A percentile compares a stretch with the other conserved stretches of the same genome.
phyloP scores from a whole-genome alignment of 2,329 filamentous ascomycete species.

The Daldinia eschscholtzii region DNA sequence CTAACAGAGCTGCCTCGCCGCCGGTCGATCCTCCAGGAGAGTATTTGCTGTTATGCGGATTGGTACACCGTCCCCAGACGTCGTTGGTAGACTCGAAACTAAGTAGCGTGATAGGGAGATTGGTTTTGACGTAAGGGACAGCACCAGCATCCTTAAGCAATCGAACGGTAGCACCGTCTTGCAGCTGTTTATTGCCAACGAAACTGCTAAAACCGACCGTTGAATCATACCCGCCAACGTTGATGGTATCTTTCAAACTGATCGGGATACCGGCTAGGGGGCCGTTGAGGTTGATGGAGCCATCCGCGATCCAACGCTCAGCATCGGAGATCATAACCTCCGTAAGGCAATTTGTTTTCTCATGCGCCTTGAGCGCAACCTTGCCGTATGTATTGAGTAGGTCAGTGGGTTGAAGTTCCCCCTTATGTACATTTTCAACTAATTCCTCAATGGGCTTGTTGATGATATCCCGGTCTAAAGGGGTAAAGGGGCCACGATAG shows the following conservation, averaged over 20 bases:
- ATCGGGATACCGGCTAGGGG: conserved; percentile 89
- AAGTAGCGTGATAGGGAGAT: conserved; percentile 85
- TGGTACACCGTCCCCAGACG: conserved; percentile 85
- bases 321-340: conserved; percentile 86
- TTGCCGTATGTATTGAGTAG: conserved; percentile 90
- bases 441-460: conserved; percentile 81
- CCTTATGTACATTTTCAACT: conserved; percentile 81
- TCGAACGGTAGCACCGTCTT: conserved; percentile 79
- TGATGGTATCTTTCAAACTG: conserved; percentile 83
- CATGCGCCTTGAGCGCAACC: conserved; percentile 84
- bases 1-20: conserved; percentile 85
- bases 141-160: conserved; percentile 90
- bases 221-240: conserved; percentile 85
- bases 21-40: conserved; percentile 91
- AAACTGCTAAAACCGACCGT: conserved; percentile 84
- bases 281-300: conserved; percentile 77
- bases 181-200: conserved; percentile 72
- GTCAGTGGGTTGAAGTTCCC: conserved; percentile 73
- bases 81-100: conserved; percentile 84
- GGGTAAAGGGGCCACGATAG: conserved; percentile 76
- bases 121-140: conserved; percentile 93
- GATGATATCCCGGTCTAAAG: conserved; percentile 75
- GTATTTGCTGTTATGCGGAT: conserved; percentile 86
- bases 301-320: conserved; percentile 75
- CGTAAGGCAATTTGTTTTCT: conserved; percentile 89